Percentiles rank a stretch among this genome's conserved stretches.
These are phyloP conservation scores for Chrysanthemum makinoi DNA, from an alignment of 129 eudicot species.

Conservation along the genomic window DNA sequence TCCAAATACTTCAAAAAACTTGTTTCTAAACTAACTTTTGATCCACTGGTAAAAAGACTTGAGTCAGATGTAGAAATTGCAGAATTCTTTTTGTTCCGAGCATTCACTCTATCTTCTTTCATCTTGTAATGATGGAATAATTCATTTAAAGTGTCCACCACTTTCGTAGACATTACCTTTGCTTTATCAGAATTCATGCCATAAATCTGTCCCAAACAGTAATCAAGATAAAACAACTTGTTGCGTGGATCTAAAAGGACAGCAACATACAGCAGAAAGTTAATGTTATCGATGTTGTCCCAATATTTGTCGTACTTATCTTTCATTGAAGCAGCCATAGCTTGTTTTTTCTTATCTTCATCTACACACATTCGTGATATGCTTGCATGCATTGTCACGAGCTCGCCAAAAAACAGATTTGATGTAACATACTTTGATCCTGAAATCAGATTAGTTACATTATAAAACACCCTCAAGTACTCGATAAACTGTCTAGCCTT, in stretches of 20 bases:
- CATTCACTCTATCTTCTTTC: conserved; percentile 5
- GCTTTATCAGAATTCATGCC: neutral
- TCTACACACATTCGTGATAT: too few relatives aligned
- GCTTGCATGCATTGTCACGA: too few relatives aligned
- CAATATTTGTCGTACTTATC: neutral
- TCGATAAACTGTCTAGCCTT: too few relatives aligned
- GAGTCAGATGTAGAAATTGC: too few relatives aligned
- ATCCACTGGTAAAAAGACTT: neutral
- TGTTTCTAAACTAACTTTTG: neutral
- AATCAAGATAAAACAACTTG: neutral
- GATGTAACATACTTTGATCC: neutral
- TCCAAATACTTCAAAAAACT: neutral
- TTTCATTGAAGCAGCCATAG: neutral
- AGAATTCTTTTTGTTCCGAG: neutral
- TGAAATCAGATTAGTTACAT: neutral
- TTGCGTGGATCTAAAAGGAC: neutral
- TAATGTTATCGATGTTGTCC: neutral
- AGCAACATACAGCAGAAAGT: neutral
- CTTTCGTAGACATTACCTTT: neutral
- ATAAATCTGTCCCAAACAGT: neutral
- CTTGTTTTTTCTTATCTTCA: neutral
- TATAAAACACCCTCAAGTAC: too few relatives aligned
- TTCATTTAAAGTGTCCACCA: neutral
- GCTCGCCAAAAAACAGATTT: neutral
- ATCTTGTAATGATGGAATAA: neutral